A percentile compares a stretch with the other conserved stretches of the same genome.
Evolutionary conservation across 257 asterid species (phyloP).

Genomic region (Solanum neorickii): DNA sequence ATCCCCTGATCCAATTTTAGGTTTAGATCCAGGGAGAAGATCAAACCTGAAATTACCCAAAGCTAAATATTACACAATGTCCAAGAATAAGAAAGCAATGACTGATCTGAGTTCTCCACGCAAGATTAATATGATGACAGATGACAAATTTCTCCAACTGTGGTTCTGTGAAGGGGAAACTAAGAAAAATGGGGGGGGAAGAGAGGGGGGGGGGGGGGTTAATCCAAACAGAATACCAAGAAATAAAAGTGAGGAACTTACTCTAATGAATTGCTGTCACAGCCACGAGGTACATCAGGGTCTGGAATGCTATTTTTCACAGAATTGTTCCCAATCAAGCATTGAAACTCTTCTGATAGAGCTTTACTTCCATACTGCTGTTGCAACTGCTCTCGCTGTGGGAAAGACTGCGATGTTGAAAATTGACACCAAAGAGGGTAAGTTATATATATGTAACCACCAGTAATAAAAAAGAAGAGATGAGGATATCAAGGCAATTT

Average conservation of each 20-base stretch:
- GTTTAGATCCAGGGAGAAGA: constrained; percentile 56
- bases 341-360: constrained; percentile 38
- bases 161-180: not conserved
- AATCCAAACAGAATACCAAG: not conserved
- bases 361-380: constrained; percentile 53
- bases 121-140: not conserved
- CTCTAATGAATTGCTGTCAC: constrained; percentile 78
- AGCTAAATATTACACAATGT: not conserved
- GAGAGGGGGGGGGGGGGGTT: no score
- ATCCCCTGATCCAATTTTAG: constrained; percentile 80
- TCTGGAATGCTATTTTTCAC: constrained; percentile 62
- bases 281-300: constrained; percentile 86
- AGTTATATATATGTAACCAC: not conserved
- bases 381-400: constrained; percentile 65
- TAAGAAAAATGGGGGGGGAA: not conserved
- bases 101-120: not conserved
- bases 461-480: not conserved
- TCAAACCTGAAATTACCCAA: constrained; percentile 58
- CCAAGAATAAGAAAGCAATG: not conserved
- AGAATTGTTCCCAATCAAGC: constrained; percentile 44
- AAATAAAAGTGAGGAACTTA: constrained; percentile 28
- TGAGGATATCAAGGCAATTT: not conserved
- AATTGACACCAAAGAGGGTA: not conserved
- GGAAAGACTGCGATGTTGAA: constrained; percentile 45
- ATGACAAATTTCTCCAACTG: not conserved